A percentile compares a stretch with the other conserved stretches of the same genome.
Evolutionary conservation across 225 moss, liverwort and hornwort genomes (phyloP).

Genomic region (Lunularia cruciata): DNA sequence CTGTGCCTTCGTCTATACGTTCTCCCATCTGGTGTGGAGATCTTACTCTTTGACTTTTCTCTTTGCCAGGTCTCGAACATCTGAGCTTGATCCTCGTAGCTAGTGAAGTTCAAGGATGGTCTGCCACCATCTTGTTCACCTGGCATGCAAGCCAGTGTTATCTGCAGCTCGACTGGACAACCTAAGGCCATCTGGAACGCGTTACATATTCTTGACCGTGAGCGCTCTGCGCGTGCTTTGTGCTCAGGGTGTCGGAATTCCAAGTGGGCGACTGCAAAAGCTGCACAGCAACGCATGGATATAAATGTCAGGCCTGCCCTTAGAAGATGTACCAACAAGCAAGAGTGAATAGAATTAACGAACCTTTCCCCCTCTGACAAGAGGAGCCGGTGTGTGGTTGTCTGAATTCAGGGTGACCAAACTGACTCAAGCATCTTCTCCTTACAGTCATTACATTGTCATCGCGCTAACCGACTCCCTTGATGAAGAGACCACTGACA

Average conservation of each 20-base stretch:
- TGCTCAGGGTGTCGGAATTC: constrained; percentile 74
- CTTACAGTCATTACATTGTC: too few relatives aligned
- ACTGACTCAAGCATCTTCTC: too few relatives aligned
- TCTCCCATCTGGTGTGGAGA: constrained; percentile 31
- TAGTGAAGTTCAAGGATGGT: constrained; percentile 48
- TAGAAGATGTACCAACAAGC: too few relatives aligned
- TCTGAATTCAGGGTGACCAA: too few relatives aligned
- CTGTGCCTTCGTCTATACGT: constrained; percentile 37
- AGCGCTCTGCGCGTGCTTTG: constrained; percentile 75
- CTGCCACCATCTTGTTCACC: constrained; percentile 40
- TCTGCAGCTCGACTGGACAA: constrained; percentile 86
- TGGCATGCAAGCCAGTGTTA: constrained; percentile 65
- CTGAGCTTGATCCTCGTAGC: constrained; percentile 53
- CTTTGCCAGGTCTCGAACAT: constrained; percentile 36
- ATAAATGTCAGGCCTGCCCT: too few relatives aligned
- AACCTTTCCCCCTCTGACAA: too few relatives aligned
- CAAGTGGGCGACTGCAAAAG: constrained; percentile 77
- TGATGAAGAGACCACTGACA: too few relatives aligned
- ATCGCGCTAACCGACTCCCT: too few relatives aligned
- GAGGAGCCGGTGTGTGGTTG: too few relatives aligned
- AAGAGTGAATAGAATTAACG: too few relatives aligned
- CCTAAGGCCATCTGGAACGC: constrained; percentile 95
- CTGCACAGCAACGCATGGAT: constrained; percentile 28
- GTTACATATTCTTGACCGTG: constrained; percentile 87
- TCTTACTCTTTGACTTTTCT: constrained; percentile 24